Conservation (phyloP, 192 early-diverging fungal genomes). For the Backusella mclennaniae region DNA sequence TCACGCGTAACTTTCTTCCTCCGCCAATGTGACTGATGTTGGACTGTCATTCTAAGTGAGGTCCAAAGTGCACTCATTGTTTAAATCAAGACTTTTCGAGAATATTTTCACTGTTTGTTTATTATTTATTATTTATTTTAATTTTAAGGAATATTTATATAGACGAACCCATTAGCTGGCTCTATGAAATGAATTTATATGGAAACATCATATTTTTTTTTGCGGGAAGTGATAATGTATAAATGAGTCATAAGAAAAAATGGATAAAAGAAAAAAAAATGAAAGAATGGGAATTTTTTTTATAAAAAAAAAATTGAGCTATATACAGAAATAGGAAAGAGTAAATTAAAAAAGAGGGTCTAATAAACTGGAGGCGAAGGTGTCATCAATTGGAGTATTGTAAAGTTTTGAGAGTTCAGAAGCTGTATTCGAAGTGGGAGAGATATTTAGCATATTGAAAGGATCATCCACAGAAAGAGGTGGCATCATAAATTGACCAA, state of each 20-base stretch:
- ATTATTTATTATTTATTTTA: background rate
- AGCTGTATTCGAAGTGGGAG: background rate
- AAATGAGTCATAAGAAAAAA: slow-evolving; percentile 7
- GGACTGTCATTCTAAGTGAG: background rate
- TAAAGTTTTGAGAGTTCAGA: background rate
- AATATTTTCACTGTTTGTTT: background rate
- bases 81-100: background rate
- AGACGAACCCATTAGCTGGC: background rate
- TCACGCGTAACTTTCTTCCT: slow-evolving; percentile 1
- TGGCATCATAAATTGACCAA: slow-evolving; percentile 20
- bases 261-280: background rate
- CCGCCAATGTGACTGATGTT: background rate
- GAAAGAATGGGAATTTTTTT: slow-evolving; percentile 8
- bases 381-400: background rate
- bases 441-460: slow-evolving; percentile 12
- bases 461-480: slow-evolving; percentile 12
- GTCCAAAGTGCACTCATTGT: too few relatives aligned
- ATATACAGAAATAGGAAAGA: slow-evolving; percentile 1
- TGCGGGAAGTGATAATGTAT: background rate
- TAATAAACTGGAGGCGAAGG: background rate
- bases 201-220: background rate
- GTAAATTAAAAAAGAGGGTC: slow-evolving; percentile 19
- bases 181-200: slow-evolving; percentile 6
- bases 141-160: slow-evolving; percentile 5
- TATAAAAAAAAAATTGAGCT: background rate